Percentiles rank a stretch among this genome's conserved stretches.
These are phyloP conservation scores for Dentipellis fragilis DNA, from an alignment of 768 basidiomycete genomes.

Conservation along the genomic window DNA sequence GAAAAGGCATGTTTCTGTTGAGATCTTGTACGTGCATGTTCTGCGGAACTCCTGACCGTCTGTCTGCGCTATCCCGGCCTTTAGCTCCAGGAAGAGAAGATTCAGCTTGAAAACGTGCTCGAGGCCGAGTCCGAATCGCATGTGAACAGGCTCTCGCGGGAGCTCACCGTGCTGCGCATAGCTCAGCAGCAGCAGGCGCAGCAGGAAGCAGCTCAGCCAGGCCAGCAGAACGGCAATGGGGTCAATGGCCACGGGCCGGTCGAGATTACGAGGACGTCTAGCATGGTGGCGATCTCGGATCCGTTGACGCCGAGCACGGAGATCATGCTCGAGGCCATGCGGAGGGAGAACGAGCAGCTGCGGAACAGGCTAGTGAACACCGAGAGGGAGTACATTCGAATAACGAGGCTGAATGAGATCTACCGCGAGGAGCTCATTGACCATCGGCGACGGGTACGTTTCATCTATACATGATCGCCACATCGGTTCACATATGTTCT, in stretches of 20 bases:
- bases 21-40: background rate
- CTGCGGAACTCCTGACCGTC: background rate
- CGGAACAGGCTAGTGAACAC: slow-evolving; percentile 58
- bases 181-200: slow-evolving; percentile 40
- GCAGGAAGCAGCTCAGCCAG: slow-evolving; percentile 22
- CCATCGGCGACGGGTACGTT: slow-evolving; percentile 61
- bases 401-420: slow-evolving; percentile 68
- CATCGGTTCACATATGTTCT: background rate
- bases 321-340: slow-evolving; percentile 65
- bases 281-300: slow-evolving; percentile 14
- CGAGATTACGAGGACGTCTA: slow-evolving; percentile 10
- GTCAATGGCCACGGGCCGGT: background rate
- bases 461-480: background rate
- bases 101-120: slow-evolving; percentile 68
- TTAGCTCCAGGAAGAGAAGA: slow-evolving; percentile 78
- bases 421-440: slow-evolving; percentile 81
- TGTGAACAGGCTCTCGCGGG: slow-evolving; percentile 66
- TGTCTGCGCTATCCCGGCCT: background rate
- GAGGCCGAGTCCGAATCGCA: slow-evolving; percentile 84
- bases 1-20: slow-evolving; percentile 49
- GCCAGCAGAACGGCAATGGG: slow-evolving; percentile 15
- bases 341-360: slow-evolving; percentile 70
- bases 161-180: slow-evolving; percentile 54
- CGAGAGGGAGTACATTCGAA: slow-evolving; percentile 68
- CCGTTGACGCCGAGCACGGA: slow-evolving; percentile 34